A percentile compares a stretch with the other conserved stretches of the same genome.
These are phyloP conservation scores for Chrysanthemum lavandulifolium DNA, from an alignment of 129 eudicot genomes.

Conservation along the genomic window DNA sequence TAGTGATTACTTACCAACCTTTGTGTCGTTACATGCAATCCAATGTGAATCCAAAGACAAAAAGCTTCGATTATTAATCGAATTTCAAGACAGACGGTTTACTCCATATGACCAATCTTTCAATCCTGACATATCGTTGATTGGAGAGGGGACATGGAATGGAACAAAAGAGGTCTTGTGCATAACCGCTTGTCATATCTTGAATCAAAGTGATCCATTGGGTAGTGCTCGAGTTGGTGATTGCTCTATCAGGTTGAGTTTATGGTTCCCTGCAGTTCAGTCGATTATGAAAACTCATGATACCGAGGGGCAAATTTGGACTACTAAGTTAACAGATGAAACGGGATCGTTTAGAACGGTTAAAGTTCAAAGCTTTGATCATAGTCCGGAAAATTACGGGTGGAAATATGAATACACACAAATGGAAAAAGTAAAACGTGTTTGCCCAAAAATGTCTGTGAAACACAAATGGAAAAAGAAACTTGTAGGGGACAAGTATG, in stretches of 20 bases:
- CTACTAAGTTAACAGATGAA: slow-evolving; percentile 35
- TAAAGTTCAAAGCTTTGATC: slow-evolving; percentile 35
- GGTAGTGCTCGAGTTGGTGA: slow-evolving; percentile 51
- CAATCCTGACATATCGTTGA: slow-evolving; percentile 34
- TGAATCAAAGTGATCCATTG: slow-evolving; percentile 28
- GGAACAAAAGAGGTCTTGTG: slow-evolving; percentile 40
- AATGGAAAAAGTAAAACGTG: slow-evolving; percentile 35
- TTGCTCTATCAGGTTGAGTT: slow-evolving; percentile 57
- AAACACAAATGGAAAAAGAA: no score
- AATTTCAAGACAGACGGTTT: slow-evolving; percentile 32
- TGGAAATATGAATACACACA: slow-evolving; percentile 55
- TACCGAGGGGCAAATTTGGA: slow-evolving; percentile 61
- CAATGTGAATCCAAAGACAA: slow-evolving; percentile 41
- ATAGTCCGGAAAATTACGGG: slow-evolving; percentile 20
- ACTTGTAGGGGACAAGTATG: slow-evolving; percentile 32
- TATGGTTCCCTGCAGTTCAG: slow-evolving; percentile 43
- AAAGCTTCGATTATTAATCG: slow-evolving; percentile 42
- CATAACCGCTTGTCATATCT: slow-evolving; percentile 51
- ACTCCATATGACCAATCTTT: slow-evolving; percentile 27
- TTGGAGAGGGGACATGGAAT: slow-evolving; percentile 81
- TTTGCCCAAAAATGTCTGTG: slow-evolving; percentile 39
- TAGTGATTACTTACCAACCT: slow-evolving; percentile 34
- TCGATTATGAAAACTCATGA: slow-evolving; percentile 40
- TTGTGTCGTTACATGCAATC: slow-evolving; percentile 40
- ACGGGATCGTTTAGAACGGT: slow-evolving; percentile 38